Base-by-base conservation (phyloP, 1,284 basidiomycete genomes). In the Cerioporus squamosus region DNA sequence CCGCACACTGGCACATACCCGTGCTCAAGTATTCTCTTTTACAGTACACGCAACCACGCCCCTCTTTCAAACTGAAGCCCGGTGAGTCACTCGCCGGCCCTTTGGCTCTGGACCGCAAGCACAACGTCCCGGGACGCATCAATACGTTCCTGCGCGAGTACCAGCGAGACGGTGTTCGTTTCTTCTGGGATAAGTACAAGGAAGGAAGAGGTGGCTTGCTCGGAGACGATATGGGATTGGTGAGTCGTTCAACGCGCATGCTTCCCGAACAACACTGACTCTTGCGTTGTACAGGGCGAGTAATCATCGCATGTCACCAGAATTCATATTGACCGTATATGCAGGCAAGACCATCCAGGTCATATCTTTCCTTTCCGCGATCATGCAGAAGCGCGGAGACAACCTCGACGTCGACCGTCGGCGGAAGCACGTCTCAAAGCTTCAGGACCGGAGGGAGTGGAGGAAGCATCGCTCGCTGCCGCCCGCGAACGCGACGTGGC, bases 171-270 rank as follows among this genome's bases (percentile, higher is more conserved):
- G 94, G 94, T 14, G 82, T 91, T 15, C 72, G 75, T 36, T 95
- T 95, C 70, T 82, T 96, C 54, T 94, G 82, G 74, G 75, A 81
- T 7, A 79, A 85, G 33, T 95, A 88, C 68, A 72, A 79, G 15
- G 76, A 86, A 62, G 79, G 78, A 0, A 74, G 81, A 45, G 94
- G 94, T 1, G 92, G 87, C 0, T 69, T 95, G 17, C 79, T 95
- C 1, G 93, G 93, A 17, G 94, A 96, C 70, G 94, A 96, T 68
- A 96, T 96, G 94, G 93, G 93, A 55, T 74, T 94, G 57, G 90
- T 91, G 69, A 70, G 83, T 79, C 51, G 18, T 14, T 24, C 33
- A 15, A 14, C 33, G 4, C 20, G 9, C 43, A 18, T 17, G 5
- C 15, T 17, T 33, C n/a, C n/a, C 6, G 3, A 18, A 14, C 15